Conservation (phyloP, 768 basidiomycete genomes). For the Psilocybe subaeruginosa region DNA sequence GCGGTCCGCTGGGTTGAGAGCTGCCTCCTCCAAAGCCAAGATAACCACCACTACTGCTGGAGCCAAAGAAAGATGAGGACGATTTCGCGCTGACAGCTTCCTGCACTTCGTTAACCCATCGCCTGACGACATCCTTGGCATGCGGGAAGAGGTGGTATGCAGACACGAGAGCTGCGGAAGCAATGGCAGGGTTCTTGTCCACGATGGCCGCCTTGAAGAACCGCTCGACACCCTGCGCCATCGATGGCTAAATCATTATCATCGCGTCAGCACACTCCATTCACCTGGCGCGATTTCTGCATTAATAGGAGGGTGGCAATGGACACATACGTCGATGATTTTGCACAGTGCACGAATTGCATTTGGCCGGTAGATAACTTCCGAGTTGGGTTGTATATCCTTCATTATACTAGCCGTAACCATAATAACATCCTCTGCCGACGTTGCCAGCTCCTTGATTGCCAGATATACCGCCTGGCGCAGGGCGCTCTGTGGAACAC, state of each 20-base stretch:
- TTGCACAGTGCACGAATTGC: conserved; percentile 95
- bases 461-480: conserved; percentile 98
- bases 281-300: background rate
- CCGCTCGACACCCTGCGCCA: conserved; percentile 97
- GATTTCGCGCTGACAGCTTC: conserved; percentile 94
- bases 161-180: conserved; percentile 95
- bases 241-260: conserved; percentile 74
- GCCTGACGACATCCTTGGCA: conserved; percentile 94
- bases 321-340: conserved; percentile 88
- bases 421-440: conserved; percentile 99
- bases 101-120: conserved; percentile 99
- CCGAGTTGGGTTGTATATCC: conserved; percentile 99
- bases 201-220: conserved; percentile 99
- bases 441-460: conserved; percentile 94
- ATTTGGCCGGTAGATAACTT: conserved; percentile 98
- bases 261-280: background rate
- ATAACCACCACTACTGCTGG: conserved; percentile 59
- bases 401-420: conserved; percentile 99
- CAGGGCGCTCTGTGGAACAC: conserved; percentile 72
- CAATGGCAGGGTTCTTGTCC: conserved; percentile 93
- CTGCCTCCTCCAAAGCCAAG: conserved; percentile 70
- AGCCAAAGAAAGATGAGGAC: conserved; percentile 67
- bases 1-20: conserved; percentile 58
- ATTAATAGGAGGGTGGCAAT: background rate
- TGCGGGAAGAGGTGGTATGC: conserved; percentile 95